Base-by-base conservation (phyloP, 805 yeast genomes). In the Saccharomycopsis sp. region DNA sequence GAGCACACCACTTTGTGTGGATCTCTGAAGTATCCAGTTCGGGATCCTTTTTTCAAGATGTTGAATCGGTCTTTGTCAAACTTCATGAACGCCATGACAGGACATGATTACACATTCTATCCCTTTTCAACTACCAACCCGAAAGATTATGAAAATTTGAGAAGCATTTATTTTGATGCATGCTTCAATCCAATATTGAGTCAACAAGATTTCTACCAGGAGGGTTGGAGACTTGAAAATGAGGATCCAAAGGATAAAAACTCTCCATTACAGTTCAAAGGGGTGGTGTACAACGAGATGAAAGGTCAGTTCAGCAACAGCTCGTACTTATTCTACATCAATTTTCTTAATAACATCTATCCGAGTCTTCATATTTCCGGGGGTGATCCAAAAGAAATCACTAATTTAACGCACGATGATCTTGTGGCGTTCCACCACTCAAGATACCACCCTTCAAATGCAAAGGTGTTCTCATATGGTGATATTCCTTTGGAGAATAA, bases 31-130 rank as follows among this genome's bases (percentile, higher is more conserved):
- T 92, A 76, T 58, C 96, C 96, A 2, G 96, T 92, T 1, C 68
- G 96, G 50, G 98, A 92, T 61, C 98, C 98, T 2, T 92, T 92
- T 60, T 92, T 92, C 72, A 89, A 89, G 58, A 92, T 92, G 98
- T 67, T 89, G 45, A 89, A 87, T 58, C 65, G 96, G 49, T 86
- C 96, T n/a, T 64, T 92, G 53, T 78, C 96, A 25, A 92, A 86
- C 58, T 92, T 87, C 61, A 92, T 92, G 98, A 92, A 92, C 58
- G 98, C 98, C 6, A 85, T 92, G 96, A 92, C 98, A 0, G 98
- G 95, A 17, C 88, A 83, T 52, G 97, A 92, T 60, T 88, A 87
- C 56, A 92, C 98, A 0, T 88, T 77, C 59, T 92, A 83, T 53
- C 98, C 98, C 4, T 92, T 92, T 65, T 83, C 97, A 21, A 92